Conservation (phyloP, 1,284 basidiomycete species). For the Ustilago lituana region DNA sequence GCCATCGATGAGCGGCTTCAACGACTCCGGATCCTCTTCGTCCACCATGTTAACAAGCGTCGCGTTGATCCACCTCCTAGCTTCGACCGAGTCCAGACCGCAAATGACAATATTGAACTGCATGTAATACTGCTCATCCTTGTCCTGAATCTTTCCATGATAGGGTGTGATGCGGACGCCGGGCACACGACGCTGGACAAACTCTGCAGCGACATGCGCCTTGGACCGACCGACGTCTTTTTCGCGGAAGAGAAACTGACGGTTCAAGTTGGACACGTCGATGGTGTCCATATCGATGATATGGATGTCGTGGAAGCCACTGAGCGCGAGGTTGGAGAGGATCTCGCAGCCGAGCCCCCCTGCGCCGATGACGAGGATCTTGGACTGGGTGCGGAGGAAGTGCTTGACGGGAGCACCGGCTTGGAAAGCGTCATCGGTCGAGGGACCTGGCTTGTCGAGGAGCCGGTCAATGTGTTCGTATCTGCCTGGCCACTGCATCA, state of each 20-base stretch:
- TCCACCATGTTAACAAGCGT: constrained; percentile 92
- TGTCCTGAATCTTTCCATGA: constrained; percentile 98
- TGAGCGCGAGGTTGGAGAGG: constrained; percentile 67
- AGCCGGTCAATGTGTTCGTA: constrained; percentile 72
- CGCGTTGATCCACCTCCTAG: constrained; percentile 97
- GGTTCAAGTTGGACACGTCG: constrained; percentile 97
- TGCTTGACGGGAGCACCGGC: constrained; percentile 75
- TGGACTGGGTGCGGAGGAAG: constrained; percentile 83
- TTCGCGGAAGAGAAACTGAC: constrained; percentile 93
- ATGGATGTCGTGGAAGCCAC: constrained; percentile 96
- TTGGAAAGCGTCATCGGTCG: constrained; percentile 54
- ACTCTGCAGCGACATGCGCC: constrained; percentile 87
- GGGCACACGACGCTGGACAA: constrained; percentile 86
- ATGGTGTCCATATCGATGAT: constrained; percentile 99
- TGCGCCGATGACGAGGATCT: constrained; percentile 88
- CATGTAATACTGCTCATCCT: constrained; percentile 93
- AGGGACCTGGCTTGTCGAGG: constrained; percentile 76
- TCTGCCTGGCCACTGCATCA: constrained; percentile 13
- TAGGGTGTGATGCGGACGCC: constrained; percentile 95
- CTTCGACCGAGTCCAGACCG: constrained; percentile 86
- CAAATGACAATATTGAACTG: constrained; percentile 97
- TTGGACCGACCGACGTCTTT: constrained; percentile 95
- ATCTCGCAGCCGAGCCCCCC: constrained; percentile 67
- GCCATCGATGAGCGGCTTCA: constrained; percentile 98
- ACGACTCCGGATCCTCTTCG: constrained; percentile 82